Percentiles rank a stretch among this genome's conserved stretches.
Conservation (phyloP, 2,329 filamentous ascomycete genomes). For the Juglanconis juglandina region DNA sequence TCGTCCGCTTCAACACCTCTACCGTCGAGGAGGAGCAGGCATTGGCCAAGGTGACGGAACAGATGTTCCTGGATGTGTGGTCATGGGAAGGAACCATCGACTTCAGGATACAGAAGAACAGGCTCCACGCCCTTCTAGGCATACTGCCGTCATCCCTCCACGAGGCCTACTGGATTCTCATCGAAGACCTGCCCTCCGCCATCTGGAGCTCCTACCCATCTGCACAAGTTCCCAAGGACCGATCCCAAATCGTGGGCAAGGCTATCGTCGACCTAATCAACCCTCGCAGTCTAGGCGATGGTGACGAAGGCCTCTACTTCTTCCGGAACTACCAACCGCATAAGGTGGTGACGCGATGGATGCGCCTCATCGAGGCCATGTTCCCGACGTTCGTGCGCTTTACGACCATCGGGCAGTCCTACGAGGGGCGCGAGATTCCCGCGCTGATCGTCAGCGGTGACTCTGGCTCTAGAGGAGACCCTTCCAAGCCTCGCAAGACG, state of each 20-base stretch:
- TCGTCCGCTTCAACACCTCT: conserved; percentile 81
- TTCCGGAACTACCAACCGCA: conserved; percentile 90
- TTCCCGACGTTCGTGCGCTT: conserved; percentile 76
- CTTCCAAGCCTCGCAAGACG: conserved; percentile 60
- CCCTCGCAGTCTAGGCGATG: conserved; percentile 22
- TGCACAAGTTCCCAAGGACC: conserved; percentile 21
- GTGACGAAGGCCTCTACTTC: conserved; percentile 55
- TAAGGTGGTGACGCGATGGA: conserved; percentile 74
- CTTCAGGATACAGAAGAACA: conserved; percentile 71
- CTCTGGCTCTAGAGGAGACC: conserved; percentile 40
- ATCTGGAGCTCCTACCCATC: conserved; percentile 73
- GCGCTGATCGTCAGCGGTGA: conserved; percentile 68
- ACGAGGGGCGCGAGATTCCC: conserved; percentile 81
- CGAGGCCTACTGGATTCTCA: conserved; percentile 68
- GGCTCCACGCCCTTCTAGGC: conserved; percentile 73
- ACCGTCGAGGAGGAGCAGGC: conserved; percentile 65
- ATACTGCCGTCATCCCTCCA: conserved; percentile 74
- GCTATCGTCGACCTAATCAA: conserved; percentile 30
- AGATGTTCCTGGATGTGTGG: conserved; percentile 87
- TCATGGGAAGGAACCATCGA: conserved; percentile 71
- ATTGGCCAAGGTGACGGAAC: conserved; percentile 68
- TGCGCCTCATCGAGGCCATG: conserved; percentile 84
- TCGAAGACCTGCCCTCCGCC: conserved; percentile 74
- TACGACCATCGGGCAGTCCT: conserved; percentile 77
- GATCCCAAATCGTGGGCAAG: conserved; percentile 21